Base-by-base conservation (phyloP, 2,329 filamentous ascomycete genomes). In the Huntiella decipiens region DNA sequence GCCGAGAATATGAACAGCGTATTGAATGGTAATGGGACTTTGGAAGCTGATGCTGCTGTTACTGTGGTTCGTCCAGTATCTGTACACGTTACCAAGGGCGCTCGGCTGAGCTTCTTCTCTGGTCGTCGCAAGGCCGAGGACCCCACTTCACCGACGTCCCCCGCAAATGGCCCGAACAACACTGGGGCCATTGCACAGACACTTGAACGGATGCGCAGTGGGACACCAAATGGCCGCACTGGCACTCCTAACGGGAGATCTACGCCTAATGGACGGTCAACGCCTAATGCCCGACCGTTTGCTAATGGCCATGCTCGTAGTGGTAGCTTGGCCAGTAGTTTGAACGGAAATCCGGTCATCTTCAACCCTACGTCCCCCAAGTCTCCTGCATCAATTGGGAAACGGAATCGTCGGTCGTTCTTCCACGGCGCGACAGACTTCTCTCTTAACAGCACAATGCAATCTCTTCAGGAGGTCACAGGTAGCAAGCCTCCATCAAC, bases 91-190 rank as follows among this genome's bases (percentile, higher is more conserved):
- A 58, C 64, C 5, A 68, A 68, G 13, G 70, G 69, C 12, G 64
- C 70, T 2, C 63, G 73, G 3, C 61, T 76, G 10, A 76, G 71
- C 56, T 74, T 77, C 57, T 59, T 76, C 2, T 67, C 69, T 1
- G 68, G 69, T 8, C 66, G 66, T 50, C 70, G 66, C 55, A 72
- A 69, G 53, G 19, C 44, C 7, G 44, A 44, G n/a, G 47, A 49
- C 22, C 35, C 40, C 19, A 17, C 45, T 8, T n/a, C 13, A n/a
- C 39, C 45, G 5, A 42, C 11, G n/a, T 36, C 39, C 28, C 33
- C 38, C 6, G 8, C 6, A n/a, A 28, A 34, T 6, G 19, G 37
- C 11, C 13, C 44, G 12, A 44, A 41, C 12, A 44, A 16, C 11
- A 41, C 31, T 11, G 43, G 42, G 10, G 48, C 32, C 3, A n/a